Evolutionary conservation across 768 basidiomycete species (phyloP), one percentile per base, ranked within the genome.

Genomic region (Tylopilus balloui): DNA sequence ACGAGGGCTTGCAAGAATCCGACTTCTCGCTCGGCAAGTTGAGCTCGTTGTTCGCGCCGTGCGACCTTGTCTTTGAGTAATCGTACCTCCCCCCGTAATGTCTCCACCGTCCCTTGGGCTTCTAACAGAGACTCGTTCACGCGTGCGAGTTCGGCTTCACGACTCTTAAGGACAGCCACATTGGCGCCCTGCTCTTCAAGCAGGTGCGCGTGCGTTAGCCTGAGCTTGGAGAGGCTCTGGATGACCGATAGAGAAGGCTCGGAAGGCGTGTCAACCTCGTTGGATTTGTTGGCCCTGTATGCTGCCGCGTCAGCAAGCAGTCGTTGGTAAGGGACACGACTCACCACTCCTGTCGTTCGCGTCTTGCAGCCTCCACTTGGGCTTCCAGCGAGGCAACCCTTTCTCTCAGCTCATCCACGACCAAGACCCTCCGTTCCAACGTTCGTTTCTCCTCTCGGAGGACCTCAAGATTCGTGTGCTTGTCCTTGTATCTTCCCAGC

Each of bases 371-470:
- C 10, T 82, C 83, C 0, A 87, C 66, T 57, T 87, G 83, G 0
- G 77, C 85, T 56, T 88, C 84, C 27, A 88, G 65, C 35, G 67
- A 67, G 1, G 76, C 78, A 0, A 80, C 74, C 55, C 73, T 71
- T 58, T 78, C 79, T 23, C 83, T 69, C 45, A 87, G 61, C 32
- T 75, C 76, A 17, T 86, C 82, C 31, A 77, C 64, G 2, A 69
- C 69, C 13, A 55, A 57, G 8, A 82, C 66, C 55, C 77, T 83
- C 14, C 69, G 64, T 59, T 88, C 79, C 37, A 91, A 63, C 0
- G 74, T 73, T 6, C 80, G 73, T 53, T 89, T 88, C 67, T 91
- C 85, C 61, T 91, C 89, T 27, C 77, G 72, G 29, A 92, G 60
- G 3, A 91, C 81, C 51, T 88, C 86, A 3, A 86, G 67, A 54